Base-by-base conservation (phyloP, 208 protist genomes). In the Trypanosoma mega region DNA sequence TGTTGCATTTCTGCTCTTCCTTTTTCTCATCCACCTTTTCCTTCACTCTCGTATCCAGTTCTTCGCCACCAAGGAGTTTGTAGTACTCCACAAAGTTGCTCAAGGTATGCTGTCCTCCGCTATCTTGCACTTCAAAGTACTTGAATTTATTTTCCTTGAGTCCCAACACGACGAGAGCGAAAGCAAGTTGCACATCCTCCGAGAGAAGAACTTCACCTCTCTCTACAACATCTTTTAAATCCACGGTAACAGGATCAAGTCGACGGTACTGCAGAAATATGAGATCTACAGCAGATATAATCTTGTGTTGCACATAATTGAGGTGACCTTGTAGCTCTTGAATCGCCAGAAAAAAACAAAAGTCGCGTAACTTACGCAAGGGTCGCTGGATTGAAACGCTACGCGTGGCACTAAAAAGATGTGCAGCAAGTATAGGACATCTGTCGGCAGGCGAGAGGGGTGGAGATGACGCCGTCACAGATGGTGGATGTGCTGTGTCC, bases 41-140 rank as follows among this genome's bases (percentile, higher is more conserved):
- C 45, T 6, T 50, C 45, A 21, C 3, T 41, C 24, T 47, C n/a
- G 11, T 54, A 21, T 39, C 37, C 18, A 18, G 21, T n/a, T 14
- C 58, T 46, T 46, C 41, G 18, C 37, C 53, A n/a, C 49, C 72
- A 29, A 84, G 74, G 23, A 96, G 66, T 37, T 78, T 82, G 68
- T 96, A 96, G 70, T 93, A 77, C 62, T 90, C 83, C 18, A 89
- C 70, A 59, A 96, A 96, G 65, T 82, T 86, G 63, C 85, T 93
- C 11, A 77, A 61, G 6, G 74, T 59, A 62, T 83, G 74, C 14
- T 68, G 59, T 45, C 76, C 71, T 30, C 49, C 14, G 11, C 55
- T 71, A 46, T 78, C 78, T 31, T 90, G 74, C 0, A 92, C 66
- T n/a, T 85, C 61, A 50, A 96, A 85, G 21, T 75, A 76, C 65